Evolutionary conservation across 176 grass and related monocot species (phyloP).

Genomic region (Oryza rufipogon): DNA sequence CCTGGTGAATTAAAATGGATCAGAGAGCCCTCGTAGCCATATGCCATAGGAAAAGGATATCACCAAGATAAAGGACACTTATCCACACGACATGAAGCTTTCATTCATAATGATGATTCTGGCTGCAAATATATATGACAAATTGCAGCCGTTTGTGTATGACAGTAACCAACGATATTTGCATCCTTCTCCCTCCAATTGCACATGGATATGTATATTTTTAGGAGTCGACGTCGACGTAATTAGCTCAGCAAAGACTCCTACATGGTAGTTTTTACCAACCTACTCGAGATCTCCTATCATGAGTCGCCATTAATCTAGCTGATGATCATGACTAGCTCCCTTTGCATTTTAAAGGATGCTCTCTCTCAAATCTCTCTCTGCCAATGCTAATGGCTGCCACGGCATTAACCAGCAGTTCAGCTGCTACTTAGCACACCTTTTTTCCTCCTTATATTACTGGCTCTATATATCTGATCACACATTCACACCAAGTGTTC

Average conservation of each 20-base stretch:
- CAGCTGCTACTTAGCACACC: conserved; percentile 20
- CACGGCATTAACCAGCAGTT: conserved; percentile 48
- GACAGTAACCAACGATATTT: conserved; percentile 43
- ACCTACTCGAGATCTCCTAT: conserved; percentile 48
- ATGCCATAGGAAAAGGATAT: conserved; percentile 48
- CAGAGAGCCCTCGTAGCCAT: conserved; percentile 1
- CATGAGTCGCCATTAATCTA: conserved; percentile 27
- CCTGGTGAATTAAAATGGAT: conserved; percentile 39
- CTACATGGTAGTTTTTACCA: conserved; percentile 25
- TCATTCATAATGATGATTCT: conserved; percentile 9
- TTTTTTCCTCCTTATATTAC: conserved; percentile 13
- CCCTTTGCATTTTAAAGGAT: conserved; percentile 28
- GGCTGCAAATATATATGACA: conserved; percentile 42
- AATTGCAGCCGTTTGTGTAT: conserved; percentile 36
- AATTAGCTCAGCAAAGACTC: conserved; percentile 5
- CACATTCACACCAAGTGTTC: background rate
- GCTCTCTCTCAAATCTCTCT: conserved; percentile 4
- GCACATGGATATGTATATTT: conserved; percentile 15
- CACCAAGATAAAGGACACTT: conserved; percentile 23
- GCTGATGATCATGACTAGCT: conserved; percentile 29
- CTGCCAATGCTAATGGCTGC: conserved; percentile 53
- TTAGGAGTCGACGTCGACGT: conserved; percentile 28
- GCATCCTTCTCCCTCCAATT: conserved; percentile 22
- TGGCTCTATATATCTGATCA: background rate
- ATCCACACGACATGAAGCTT: conserved; percentile 26